Conservation (phyloP, 2,329 filamentous ascomycete species). For the Cordyceps cateniannulata region DNA sequence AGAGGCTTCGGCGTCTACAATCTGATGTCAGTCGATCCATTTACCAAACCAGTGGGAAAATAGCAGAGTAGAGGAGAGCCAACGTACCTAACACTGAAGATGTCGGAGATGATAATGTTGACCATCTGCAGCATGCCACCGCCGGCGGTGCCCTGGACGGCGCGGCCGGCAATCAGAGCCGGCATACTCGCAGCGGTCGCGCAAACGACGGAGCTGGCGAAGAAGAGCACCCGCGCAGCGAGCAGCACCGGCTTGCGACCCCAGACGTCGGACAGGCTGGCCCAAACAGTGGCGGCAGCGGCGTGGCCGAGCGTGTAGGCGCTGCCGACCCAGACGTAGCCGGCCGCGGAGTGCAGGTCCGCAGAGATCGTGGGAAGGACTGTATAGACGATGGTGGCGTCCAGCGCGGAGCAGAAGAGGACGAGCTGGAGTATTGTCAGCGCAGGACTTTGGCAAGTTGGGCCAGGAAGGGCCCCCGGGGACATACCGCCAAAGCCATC, state of each 20-base stretch:
- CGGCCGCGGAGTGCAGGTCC: constrained; percentile 53
- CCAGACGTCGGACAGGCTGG: constrained; percentile 50
- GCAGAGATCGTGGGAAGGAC: constrained; percentile 45
- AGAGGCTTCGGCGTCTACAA: constrained; percentile 30
- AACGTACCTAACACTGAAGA: constrained; percentile 37
- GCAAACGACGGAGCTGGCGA: constrained; percentile 40
- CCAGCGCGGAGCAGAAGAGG: constrained; percentile 11
- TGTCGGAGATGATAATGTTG: constrained; percentile 43
- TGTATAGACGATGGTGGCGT: constrained; percentile 12
- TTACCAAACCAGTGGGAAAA: too few relatives aligned
- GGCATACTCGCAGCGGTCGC: constrained; percentile 36
- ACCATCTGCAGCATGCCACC: constrained; percentile 43
- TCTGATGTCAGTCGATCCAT: constrained; percentile 14
- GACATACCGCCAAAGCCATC: constrained; percentile 3
- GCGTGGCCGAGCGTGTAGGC: constrained; percentile 63
- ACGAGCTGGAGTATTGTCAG: constrained; percentile 6
- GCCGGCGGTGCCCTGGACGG: constrained; percentile 42
- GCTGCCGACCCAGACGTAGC: constrained; percentile 66
- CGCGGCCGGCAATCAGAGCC: constrained; percentile 41
- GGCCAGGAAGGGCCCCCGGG: too few relatives aligned
- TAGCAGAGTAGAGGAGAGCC: too few relatives aligned
- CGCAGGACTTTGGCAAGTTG: background rate
- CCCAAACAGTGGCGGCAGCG: constrained; percentile 58
- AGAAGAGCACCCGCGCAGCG: constrained; percentile 39
- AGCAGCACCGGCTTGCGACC: constrained; percentile 46